These are phyloP conservation scores for Ephemerocybe angulata DNA, from an alignment of 768 basidiomycete genomes.

Conservation along the genomic window DNA sequence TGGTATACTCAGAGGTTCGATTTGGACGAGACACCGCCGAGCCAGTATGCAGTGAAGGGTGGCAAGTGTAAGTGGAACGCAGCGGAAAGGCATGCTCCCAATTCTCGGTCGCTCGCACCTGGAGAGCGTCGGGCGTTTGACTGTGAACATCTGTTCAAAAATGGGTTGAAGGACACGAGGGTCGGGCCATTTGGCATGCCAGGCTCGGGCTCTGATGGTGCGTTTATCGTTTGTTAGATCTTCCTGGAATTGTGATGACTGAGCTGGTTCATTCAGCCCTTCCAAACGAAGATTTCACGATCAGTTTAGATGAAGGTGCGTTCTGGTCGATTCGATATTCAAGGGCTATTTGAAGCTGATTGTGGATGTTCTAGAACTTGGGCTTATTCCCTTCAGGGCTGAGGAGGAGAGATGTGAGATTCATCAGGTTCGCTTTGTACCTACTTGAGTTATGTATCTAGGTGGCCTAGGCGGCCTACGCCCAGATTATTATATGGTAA, in stretches of 20 bases:
- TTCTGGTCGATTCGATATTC: neutral
- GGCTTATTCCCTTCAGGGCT: neutral
- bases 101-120: neutral
- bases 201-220: neutral
- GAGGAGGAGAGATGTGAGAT: neutral
- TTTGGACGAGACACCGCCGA: neutral
- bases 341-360: neutral
- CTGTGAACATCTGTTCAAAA: neutral
- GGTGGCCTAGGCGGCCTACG: no score
- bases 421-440: conserved; percentile 1
- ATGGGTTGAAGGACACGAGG: neutral
- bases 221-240: neutral
- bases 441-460: neutral
- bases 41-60: neutral
- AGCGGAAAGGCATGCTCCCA: neutral
- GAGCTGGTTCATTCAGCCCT: no score
- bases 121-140: neutral
- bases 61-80: neutral
- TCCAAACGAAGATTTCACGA: no score
- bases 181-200: neutral
- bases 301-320: no score
- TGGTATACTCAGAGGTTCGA: neutral
- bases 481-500: no score
- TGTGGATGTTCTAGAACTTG: neutral
- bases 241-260: neutral